Conservation (phyloP, 352 stramenopile species). For the Pythium chondricola region DNA sequence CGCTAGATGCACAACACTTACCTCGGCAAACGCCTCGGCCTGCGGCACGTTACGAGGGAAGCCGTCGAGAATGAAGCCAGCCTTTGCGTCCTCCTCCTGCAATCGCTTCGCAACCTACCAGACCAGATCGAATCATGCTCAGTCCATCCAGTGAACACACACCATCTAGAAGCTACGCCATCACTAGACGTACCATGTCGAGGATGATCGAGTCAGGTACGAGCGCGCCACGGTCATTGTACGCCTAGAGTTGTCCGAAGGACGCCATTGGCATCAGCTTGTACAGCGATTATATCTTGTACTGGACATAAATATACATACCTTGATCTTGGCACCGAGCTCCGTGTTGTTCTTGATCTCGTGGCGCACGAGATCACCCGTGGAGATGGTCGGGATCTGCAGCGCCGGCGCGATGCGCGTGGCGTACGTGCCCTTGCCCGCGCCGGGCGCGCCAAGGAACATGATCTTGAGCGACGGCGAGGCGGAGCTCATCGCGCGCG, state of each 20-base stretch:
- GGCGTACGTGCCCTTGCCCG: slow-evolving; percentile 89
- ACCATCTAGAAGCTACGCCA: neutral
- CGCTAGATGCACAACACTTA: neutral
- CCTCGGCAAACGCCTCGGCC: slow-evolving; percentile 79
- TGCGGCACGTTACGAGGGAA: slow-evolving; percentile 88
- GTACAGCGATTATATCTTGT: neutral
- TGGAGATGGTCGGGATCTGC: slow-evolving; percentile 86
- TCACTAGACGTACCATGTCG: slow-evolving; percentile 50
- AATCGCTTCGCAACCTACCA: slow-evolving; percentile 68
- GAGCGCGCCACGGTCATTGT: slow-evolving; percentile 76
- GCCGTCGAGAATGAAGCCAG: slow-evolving; percentile 85
- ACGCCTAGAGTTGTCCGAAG: slow-evolving; percentile 47
- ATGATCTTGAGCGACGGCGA: slow-evolving; percentile 69
- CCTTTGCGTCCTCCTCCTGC: slow-evolving; percentile 54
- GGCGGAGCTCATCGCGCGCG: slow-evolving; percentile 4
- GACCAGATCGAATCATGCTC: neutral
- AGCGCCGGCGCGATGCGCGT: slow-evolving; percentile 80
- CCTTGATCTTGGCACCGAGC: slow-evolving; percentile 75
- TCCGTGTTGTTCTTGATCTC: slow-evolving; percentile 80
- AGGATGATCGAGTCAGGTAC: slow-evolving; percentile 88
- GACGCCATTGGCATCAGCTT: neutral
- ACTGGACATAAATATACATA: slow-evolving; percentile 4
- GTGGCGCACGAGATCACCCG: slow-evolving; percentile 82
- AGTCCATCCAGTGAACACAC: neutral
- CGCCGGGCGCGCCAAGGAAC: slow-evolving; percentile 86